Base-by-base conservation (phyloP, 495 filamentous ascomycete genomes). In the Hypoxylon lienhwacheense region DNA sequence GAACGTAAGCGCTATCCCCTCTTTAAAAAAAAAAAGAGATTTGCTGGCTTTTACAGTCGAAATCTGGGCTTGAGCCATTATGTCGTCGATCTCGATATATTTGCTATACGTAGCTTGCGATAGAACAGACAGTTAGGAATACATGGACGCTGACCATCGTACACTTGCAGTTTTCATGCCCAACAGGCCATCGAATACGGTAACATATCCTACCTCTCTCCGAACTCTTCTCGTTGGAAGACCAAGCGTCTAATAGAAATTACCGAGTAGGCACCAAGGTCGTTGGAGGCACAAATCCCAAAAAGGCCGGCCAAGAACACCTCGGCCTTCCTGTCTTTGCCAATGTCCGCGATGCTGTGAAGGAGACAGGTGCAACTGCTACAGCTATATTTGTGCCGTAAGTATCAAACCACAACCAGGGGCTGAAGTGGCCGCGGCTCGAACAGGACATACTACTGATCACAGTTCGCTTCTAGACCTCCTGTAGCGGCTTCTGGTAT, bases 351-450 rank as follows among this genome's bases (percentile, higher is more conserved):
- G 92, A 97, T 47, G 93, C 91, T 50, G 81, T 95, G 53, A 95
- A 92, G 80, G 75, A 91, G 75, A 95, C 90, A 35, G 90, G 91
- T 61, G 91, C 91, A 52, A 88, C 78, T 48, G 91, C 91, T 45
- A 92, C 90, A 37, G 95, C 91, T 47, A 92, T 99, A 73, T 99
- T 99, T 72, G 92, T 99, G 57, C 93, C 93, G 87, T 93, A 85
- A 68, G 83, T 66, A 10, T 41, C 22, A 7, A 28, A 4, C 26
- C 26, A 8, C 44, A 8, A 20, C 24, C 31, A 24, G 65, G 32
- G 5, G 8, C 24, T 4, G 66, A 47, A 15, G 15, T 32, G n/a
- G 33, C 19, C 7, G 16, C 4, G 8, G 1, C n/a, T 33, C 2
- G n/a, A 42, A 19, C 37, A 22, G 22, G 40, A 44, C 26, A 19